Evolutionary conservation across 2,329 filamentous ascomycete species (phyloP), one percentile per base, ranked within the genome.

Genomic region (Macrophomina tecta): DNA sequence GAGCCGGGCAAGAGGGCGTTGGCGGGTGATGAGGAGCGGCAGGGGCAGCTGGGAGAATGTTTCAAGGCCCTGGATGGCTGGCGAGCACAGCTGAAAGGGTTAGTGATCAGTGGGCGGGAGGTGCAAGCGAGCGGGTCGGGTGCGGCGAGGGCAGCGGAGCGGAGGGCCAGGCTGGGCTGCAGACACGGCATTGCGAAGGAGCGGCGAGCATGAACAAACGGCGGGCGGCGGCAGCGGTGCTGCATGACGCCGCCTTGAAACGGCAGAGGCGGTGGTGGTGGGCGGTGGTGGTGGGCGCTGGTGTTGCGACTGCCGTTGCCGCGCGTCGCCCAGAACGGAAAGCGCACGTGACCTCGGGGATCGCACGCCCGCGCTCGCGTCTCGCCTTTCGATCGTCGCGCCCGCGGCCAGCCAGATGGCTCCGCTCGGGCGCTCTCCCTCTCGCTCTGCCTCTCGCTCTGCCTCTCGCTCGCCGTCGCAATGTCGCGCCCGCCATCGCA

Each of bases 1-100:
- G 53, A 14, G 36, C 30, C 36, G 14, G 18, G 18, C 14, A 6
- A 18, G 2, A 8, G 11, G 14, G 23, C 38, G 28, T 3, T 28
- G 12, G 14, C 9, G 30, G 32, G 30, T 23, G 12, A 62, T 49
- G 8, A 45, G 58, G 58, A 62, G 58, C 58, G 45, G 12, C 58
- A 62, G 58, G 58, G 58, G 58, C 45, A n/a, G 42, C 42, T 30
- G 7, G 58, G 23, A 48, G 12, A 7, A 4, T 62, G 58, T 62
- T 62, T 62, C 58, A 62, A 62, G 58, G 58, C 58, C 58, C 58
- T 49, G 58, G 5, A 62, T 30, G 58, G 58, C 58, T 38, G 58
- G 58, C 58, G 46, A 40, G 32, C 23, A 34, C 30, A 16, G 58
- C 58, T 38, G 30, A 51, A 51, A 51, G 58, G 30, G 58, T 51